Percentiles rank a stretch among this genome's conserved stretches.
Conservation (phyloP, 2,329 filamentous ascomycete genomes). For the Aspergillus quadricinctus region DNA sequence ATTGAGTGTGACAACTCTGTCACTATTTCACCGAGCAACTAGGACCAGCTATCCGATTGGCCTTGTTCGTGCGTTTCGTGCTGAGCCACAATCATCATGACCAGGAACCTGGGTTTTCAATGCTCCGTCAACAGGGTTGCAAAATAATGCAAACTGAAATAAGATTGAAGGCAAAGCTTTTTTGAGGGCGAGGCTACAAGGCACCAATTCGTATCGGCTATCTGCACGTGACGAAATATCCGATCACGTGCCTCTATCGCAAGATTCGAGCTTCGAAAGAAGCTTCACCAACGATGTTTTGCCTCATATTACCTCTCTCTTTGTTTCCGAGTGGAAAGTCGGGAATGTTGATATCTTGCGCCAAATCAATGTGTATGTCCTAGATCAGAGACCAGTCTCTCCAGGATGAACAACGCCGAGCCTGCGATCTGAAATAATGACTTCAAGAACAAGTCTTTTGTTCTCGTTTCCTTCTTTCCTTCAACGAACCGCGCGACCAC, state of each 20-base stretch:
- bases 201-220: neutral
- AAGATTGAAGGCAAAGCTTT: neutral
- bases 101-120: neutral
- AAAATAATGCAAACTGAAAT: neutral
- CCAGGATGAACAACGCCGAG: constrained; percentile 16
- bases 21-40: neutral
- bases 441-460: constrained; percentile 15
- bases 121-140: neutral
- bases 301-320: neutral
- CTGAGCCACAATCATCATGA: neutral
- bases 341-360: constrained; percentile 2
- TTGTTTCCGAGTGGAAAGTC: neutral
- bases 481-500: constrained; percentile 14
- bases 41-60: neutral
- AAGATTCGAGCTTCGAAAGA: neutral
- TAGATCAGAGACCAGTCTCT: neutral
- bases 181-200: neutral
- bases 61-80: neutral
- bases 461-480: constrained; percentile 15
- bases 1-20: neutral
- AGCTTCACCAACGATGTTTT: neutral
- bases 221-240: neutral
- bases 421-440: constrained; percentile 15
- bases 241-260: neutral
- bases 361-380: neutral